Percentiles rank a stretch among this genome's conserved stretches.
These are phyloP conservation scores for Colletotrichum navitas DNA, from an alignment of 2,329 filamentous ascomycete genomes.

Conservation along the genomic window DNA sequence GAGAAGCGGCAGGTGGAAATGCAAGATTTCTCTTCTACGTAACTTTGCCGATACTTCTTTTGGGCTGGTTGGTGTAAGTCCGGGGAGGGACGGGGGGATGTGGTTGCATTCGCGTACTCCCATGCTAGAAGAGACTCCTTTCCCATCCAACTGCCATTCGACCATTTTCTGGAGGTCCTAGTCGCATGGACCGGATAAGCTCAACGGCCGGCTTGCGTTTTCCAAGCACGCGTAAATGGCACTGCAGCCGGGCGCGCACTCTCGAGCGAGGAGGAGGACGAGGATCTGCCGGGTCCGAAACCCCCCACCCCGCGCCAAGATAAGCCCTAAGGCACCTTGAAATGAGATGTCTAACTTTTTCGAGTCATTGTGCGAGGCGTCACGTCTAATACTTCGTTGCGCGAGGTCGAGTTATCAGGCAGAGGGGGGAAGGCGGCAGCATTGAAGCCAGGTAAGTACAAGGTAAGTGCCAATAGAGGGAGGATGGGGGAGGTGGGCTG, in stretches of 20 bases:
- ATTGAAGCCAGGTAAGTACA: constrained; percentile 1
- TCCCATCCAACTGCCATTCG: too few relatives aligned
- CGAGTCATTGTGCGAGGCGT: neutral
- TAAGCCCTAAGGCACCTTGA: constrained; percentile 11
- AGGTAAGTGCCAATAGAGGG: too few relatives aligned
- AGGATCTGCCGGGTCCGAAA: neutral
- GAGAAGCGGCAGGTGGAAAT: neutral
- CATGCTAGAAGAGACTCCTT: too few relatives aligned
- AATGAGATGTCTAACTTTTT: constrained; percentile 7
- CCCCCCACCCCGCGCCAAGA: constrained; percentile 20
- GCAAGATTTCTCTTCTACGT: neutral
- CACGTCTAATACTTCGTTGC: neutral
- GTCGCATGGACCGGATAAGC: too few relatives aligned
- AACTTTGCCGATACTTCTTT: neutral
- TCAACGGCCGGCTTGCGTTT: too few relatives aligned
- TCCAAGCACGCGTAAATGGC: too few relatives aligned
- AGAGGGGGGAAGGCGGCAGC: neutral
- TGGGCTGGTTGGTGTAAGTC: neutral
- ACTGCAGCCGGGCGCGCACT: too few relatives aligned
- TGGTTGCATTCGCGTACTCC: too few relatives aligned
- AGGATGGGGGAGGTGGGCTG: neutral
- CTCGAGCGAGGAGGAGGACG: too few relatives aligned
- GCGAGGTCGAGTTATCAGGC: neutral
- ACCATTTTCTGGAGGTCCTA: too few relatives aligned
- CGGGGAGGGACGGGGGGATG: neutral